A percentile compares a stretch with the other conserved stretches of the same genome.
Conservation (phyloP, 2,329 filamentous ascomycete species). For the Xylaria sp. region DNA sequence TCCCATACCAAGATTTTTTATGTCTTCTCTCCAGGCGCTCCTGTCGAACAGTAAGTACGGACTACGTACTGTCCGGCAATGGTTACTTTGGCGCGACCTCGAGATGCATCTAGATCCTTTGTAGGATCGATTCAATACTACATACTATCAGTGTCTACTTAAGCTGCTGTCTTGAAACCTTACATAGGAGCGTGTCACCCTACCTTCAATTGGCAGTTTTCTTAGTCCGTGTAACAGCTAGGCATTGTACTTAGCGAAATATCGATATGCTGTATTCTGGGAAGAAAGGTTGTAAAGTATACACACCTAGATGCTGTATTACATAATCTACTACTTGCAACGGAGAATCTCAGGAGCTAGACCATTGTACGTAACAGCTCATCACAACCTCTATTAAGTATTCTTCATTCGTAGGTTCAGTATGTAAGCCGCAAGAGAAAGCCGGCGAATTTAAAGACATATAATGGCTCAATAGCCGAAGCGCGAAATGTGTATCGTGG, state of each 20-base stretch:
- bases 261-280: background rate
- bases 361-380: background rate
- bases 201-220: background rate
- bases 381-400: too few relatives aligned
- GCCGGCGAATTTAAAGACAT: background rate
- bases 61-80: background rate
- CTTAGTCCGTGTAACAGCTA: background rate
- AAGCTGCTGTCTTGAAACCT: background rate
- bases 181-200: background rate
- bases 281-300: background rate
- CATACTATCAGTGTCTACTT: background rate
- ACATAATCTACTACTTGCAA: background rate
- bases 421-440: background rate
- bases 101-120: conserved; percentile 5
- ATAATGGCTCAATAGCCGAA: background rate
- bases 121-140: background rate
- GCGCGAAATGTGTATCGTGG: background rate
- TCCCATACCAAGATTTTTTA: background rate
- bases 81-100: background rate
- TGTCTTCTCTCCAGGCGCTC: background rate
- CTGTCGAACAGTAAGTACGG: background rate
- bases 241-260: background rate
- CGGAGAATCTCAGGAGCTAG: background rate
- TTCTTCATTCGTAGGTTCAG: too few relatives aligned
- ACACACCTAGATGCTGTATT: background rate